phyloP scores from a whole-genome alignment of 805 yeast genomes.

The Groenewaldozyma tartarivorans region DNA sequence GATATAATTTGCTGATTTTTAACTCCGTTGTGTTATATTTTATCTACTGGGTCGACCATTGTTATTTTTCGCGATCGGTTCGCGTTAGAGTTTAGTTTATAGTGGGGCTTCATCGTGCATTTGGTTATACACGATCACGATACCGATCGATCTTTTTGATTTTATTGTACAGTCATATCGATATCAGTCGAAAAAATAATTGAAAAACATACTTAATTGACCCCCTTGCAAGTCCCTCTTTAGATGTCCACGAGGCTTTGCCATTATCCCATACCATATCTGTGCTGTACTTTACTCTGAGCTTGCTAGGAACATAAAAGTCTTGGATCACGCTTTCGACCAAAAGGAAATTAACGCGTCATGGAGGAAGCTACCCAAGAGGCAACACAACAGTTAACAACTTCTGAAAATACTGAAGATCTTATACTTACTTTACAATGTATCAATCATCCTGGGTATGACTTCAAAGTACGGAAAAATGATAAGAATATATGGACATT shows the following conservation, averaged over 20 bases:
- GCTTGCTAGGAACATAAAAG: background rate
- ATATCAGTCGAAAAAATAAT: no score
- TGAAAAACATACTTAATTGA: background rate
- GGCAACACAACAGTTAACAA: constrained; percentile 6
- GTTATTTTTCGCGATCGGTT: no score
- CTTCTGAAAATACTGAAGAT: background rate
- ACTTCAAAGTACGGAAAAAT: constrained; percentile 3
- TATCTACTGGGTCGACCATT: no score
- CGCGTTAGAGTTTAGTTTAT: no score
- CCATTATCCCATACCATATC: background rate
- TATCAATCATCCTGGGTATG: constrained; percentile 6
- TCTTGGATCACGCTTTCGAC: background rate
- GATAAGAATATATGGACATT: constrained; percentile 42
- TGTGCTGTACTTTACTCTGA: background rate
- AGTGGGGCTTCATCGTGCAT: no score
- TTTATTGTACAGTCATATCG: no score
- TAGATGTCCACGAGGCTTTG: background rate
- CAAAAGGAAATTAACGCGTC: background rate
- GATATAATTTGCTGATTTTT: no score
- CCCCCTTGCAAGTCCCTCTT: background rate
- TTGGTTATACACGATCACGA: no score
- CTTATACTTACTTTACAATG: constrained; percentile 14
- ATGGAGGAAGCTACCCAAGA: constrained; percentile 12
- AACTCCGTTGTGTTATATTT: no score
- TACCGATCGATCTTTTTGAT: no score